Evolutionary conservation across 2,329 filamentous ascomycete species (phyloP).

Genomic region (Stenocarpella maydis): DNA sequence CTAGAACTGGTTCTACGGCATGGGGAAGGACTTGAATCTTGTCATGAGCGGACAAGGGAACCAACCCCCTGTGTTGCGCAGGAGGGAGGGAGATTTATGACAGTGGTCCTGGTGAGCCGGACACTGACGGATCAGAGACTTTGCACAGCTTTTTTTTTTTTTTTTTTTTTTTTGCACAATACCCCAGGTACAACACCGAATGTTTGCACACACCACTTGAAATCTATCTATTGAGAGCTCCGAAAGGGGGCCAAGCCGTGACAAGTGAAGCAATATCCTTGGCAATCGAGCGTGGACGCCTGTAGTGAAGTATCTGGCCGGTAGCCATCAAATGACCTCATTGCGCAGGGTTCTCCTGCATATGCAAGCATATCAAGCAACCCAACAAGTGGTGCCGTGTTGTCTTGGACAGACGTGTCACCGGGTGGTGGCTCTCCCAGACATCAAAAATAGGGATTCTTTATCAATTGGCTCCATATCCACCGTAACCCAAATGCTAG

Average conservation of each 20-base stretch:
- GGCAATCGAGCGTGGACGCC: too few species aligned
- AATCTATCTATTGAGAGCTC: neutral
- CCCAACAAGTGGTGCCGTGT: neutral
- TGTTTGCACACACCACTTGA: constrained; percentile 30
- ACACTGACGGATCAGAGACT: constrained; percentile 2
- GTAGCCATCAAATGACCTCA: neutral
- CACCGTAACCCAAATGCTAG: neutral
- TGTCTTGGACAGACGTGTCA: neutral
- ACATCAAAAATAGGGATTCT: neutral
- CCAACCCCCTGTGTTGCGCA: neutral
- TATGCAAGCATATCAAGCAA: neutral
- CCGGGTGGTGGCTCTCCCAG: neutral
- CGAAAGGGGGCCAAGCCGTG: neutral
- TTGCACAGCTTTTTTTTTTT: constrained; percentile 27
- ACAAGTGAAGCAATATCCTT: neutral
- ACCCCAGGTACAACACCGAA: constrained; percentile 33
- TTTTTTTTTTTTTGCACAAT: constrained; percentile 36
- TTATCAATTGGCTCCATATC: neutral
- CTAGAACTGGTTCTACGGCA: neutral
- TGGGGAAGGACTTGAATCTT: constrained; percentile 8
- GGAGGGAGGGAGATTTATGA: neutral
- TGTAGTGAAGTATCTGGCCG: neutral
- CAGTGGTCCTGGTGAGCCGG: neutral
- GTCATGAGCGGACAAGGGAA: constrained; percentile 10
- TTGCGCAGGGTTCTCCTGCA: neutral